phyloP scores from a whole-genome alignment of 805 yeast species.

The Ogataea henricii region DNA sequence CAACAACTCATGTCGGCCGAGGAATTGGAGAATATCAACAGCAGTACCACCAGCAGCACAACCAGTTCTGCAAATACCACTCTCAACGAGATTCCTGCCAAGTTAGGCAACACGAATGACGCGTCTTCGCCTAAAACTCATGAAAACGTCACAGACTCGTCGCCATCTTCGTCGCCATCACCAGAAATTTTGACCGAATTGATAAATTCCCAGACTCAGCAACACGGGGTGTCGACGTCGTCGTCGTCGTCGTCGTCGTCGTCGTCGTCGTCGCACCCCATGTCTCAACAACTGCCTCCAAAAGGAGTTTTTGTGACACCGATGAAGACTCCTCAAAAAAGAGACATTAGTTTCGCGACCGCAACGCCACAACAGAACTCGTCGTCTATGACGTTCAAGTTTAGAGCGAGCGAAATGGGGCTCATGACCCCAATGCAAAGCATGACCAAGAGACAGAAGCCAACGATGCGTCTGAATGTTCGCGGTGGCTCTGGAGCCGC shows the following conservation, averaged over 20 bases:
- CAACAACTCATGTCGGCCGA: slow-evolving; percentile 25
- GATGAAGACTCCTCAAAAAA: slow-evolving; percentile 20
- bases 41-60: slow-evolving; percentile 2
- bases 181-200: slow-evolving; percentile 1
- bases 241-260: no score
- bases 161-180: slow-evolving; percentile 20
- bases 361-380: slow-evolving; percentile 12
- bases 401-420: slow-evolving; percentile 37
- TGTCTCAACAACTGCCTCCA: slow-evolving; percentile 23
- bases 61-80: slow-evolving; percentile 8
- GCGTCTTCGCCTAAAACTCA: no score
- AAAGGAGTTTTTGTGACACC: slow-evolving; percentile 30
- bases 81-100: neutral
- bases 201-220: neutral
- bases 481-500: slow-evolving; percentile 6
- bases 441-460: slow-evolving; percentile 32
- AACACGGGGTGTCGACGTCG: neutral
- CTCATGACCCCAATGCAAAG: slow-evolving; percentile 32
- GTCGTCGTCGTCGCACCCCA: neutral
- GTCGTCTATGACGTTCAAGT: slow-evolving; percentile 38
- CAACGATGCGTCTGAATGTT: slow-evolving; percentile 31
- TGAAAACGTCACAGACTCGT: slow-evolving; percentile 13
- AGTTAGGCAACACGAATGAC: neutral
- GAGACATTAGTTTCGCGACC: slow-evolving; percentile 6
- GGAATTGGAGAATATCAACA: slow-evolving; percentile 10